These are phyloP conservation scores for Calonectria naviculata DNA, from an alignment of 2,329 filamentous ascomycete species.

Conservation along the genomic window DNA sequence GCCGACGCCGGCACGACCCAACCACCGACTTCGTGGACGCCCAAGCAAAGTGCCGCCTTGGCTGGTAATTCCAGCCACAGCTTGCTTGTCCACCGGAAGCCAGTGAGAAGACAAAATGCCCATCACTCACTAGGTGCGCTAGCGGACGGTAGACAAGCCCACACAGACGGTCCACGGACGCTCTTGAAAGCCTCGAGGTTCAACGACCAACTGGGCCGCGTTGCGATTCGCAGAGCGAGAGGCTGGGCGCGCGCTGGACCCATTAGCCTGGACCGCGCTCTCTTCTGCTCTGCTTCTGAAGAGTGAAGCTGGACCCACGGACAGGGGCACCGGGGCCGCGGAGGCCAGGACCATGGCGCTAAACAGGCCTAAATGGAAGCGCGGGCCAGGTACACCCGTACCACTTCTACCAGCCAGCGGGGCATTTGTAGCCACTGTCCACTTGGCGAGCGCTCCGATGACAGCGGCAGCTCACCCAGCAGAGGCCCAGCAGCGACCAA, in stretches of 20 bases:
- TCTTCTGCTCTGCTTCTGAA: neutral
- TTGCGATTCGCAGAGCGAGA: constrained; percentile 3
- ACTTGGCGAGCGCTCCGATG: constrained; percentile 31
- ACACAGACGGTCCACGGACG: constrained; percentile 3
- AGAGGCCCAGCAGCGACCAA: constrained; percentile 16
- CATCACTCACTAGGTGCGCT: constrained; percentile 4
- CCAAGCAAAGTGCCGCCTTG: neutral
- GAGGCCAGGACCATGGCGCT: constrained; percentile 31
- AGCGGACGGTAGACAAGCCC: neutral
- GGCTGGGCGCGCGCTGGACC: neutral
- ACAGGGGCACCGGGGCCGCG: constrained; percentile 34
- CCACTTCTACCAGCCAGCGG: constrained; percentile 25
- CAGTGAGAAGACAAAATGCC: neutral
- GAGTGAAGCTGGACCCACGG: constrained; percentile 22
- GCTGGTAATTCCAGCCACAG: neutral
- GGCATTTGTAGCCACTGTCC: constrained; percentile 17
- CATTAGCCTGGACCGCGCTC: constrained; percentile 1
- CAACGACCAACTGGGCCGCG: neutral
- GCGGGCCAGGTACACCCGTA: constrained; percentile 32
- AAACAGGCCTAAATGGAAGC: constrained; percentile 27
- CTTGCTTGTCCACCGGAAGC: neutral
- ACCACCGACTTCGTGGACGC: neutral
- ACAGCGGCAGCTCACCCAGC: constrained; percentile 10
- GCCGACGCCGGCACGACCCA: neutral
- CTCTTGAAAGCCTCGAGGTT: neutral